Conservation (phyloP, 2,329 filamentous ascomycete species). For the Scedosporium apiospermum region DNA sequence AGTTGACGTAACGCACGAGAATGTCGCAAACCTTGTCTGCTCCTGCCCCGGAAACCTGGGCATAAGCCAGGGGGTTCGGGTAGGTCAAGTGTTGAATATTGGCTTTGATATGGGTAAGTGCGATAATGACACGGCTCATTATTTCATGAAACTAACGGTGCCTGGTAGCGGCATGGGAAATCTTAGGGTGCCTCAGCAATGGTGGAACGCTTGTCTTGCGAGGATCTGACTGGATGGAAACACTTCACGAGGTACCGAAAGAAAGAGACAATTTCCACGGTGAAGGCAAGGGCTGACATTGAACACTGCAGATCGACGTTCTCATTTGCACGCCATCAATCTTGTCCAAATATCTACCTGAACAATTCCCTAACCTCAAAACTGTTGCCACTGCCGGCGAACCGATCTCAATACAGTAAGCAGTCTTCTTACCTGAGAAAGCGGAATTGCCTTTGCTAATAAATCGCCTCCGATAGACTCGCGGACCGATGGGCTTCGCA, state of each 20-base stretch:
- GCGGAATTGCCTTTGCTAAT: not conserved
- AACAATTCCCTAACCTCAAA: slow-evolving; percentile 39
- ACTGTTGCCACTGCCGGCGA: slow-evolving; percentile 47
- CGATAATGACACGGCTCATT: not conserved
- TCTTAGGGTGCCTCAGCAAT: slow-evolving; percentile 47
- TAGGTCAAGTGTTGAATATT: slow-evolving; percentile 47
- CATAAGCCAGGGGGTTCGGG: slow-evolving; percentile 37
- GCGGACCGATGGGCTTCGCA: slow-evolving; percentile 45
- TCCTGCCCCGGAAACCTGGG: slow-evolving; percentile 40
- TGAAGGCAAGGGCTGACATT: not conserved
- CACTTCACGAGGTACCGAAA: slow-evolving; percentile 30
- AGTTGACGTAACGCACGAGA: slow-evolving; percentile 45
- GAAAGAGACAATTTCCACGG: not conserved
- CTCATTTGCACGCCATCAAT: slow-evolving; percentile 48
- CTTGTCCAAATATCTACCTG: slow-evolving; percentile 36
- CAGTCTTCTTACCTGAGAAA: slow-evolving; percentile 12
- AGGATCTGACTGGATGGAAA: slow-evolving; percentile 37
- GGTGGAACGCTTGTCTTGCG: slow-evolving; percentile 46
- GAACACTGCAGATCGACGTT: slow-evolving; percentile 33
- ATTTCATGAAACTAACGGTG: not conserved
- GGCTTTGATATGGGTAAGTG: slow-evolving; percentile 52
- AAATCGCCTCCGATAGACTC: slow-evolving; percentile 20
- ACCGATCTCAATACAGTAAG: slow-evolving; percentile 34
- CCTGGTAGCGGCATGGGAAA: slow-evolving; percentile 46
- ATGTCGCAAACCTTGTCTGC: slow-evolving; percentile 44